Conservation (phyloP, 2,329 filamentous ascomycete species). For the Onygenales sp. region DNA sequence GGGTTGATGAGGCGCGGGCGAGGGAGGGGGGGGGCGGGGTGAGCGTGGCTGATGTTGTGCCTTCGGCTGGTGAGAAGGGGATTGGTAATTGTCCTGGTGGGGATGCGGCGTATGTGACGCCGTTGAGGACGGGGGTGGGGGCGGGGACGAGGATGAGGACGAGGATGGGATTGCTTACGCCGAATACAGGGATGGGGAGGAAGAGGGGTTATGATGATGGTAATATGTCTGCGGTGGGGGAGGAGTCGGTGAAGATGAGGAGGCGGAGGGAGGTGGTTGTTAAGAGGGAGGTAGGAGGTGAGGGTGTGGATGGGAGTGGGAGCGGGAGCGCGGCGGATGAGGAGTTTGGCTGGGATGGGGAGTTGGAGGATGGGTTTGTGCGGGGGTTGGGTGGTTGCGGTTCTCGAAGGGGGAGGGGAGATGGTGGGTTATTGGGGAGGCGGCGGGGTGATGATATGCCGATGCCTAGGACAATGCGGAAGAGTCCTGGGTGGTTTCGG, state of each 20-base stretch:
- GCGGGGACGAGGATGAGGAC: no score
- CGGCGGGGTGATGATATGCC: neutral
- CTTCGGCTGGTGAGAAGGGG: no score
- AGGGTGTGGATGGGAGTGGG: slow-evolving; percentile 19
- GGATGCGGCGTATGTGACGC: slow-evolving; percentile 28
- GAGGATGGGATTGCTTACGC: slow-evolving; percentile 23
- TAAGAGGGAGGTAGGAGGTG: slow-evolving; percentile 13
- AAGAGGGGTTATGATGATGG: slow-evolving; percentile 9
- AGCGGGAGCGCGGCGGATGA: slow-evolving; percentile 14
- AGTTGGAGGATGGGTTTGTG: slow-evolving; percentile 24
- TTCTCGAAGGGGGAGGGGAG: neutral
- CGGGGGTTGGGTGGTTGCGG: neutral
- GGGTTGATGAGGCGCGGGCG: slow-evolving; percentile 49
- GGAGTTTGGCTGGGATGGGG: slow-evolving; percentile 29
- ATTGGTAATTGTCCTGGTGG: no score
- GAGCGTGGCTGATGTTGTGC: no score
- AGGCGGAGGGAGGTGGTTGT: neutral
- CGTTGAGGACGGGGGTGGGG: slow-evolving; percentile 38
- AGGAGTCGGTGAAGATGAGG: slow-evolving; percentile 14
- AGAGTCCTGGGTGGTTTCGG: neutral
- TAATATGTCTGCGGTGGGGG: neutral
- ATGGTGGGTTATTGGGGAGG: neutral
- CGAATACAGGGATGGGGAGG: slow-evolving; percentile 21
- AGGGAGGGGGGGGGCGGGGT: slow-evolving; percentile 22
- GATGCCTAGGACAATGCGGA: neutral